These are phyloP conservation scores for Pugionium dolabratum DNA, from an alignment of 345 rosid genomes.

Conservation along the genomic window DNA sequence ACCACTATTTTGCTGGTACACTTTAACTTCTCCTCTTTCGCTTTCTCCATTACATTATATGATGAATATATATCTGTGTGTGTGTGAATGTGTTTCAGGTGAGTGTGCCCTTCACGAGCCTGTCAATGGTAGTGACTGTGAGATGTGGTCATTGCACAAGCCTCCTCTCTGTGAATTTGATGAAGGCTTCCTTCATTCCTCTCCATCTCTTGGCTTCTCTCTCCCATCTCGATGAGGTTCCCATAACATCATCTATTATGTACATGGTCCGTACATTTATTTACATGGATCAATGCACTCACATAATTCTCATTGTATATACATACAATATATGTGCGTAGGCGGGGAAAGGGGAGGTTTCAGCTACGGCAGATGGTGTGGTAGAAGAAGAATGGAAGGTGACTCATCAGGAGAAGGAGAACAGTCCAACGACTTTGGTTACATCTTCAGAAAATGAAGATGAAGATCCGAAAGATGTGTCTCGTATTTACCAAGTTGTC, in stretches of 20 bases:
- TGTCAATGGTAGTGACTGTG: conserved; percentile 87
- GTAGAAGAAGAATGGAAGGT: conserved; percentile 41
- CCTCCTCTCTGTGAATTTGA: conserved; percentile 91
- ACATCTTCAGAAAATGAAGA: conserved; percentile 72
- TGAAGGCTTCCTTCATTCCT: conserved; percentile 84
- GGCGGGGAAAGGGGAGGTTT: conserved; percentile 51
- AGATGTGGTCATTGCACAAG: conserved; percentile 96
- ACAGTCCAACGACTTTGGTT: conserved; percentile 50
- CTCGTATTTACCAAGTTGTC: conserved; percentile 55
- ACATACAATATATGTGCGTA: conserved; percentile 1
- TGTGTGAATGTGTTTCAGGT: conserved; percentile 48
- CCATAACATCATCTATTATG: neutral
- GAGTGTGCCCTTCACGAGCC: conserved; percentile 84
- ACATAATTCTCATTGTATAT: neutral
- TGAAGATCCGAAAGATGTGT: conserved; percentile 56
- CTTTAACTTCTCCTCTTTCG: neutral
- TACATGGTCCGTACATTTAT: neutral
- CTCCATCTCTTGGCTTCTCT: conserved; percentile 74
- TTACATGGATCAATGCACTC: neutral
- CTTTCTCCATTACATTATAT: neutral
- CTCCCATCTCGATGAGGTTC: conserved; percentile 52
- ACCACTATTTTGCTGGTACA: conserved; percentile 84
- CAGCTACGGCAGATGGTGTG: conserved; percentile 38
- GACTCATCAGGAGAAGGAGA: conserved; percentile 28
- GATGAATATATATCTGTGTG: conserved; percentile 19